Evolutionary conservation across 805 yeast genomes (phyloP), one percentile per base, ranked within the genome.

Genomic region (Metschnikowia rubicola): DNA sequence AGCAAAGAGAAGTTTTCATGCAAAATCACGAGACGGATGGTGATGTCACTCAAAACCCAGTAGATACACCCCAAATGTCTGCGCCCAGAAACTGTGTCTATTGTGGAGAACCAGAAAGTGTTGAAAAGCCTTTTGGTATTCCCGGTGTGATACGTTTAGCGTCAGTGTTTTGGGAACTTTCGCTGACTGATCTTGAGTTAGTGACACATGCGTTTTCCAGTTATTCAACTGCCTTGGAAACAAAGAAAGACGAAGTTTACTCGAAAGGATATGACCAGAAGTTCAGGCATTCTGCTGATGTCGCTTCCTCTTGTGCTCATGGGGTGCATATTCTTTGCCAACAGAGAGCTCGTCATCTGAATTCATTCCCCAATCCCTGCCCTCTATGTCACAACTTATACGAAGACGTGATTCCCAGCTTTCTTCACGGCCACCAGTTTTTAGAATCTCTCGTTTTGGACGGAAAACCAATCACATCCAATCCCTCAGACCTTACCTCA

Each of bases 91-190:
- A 47, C 21, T 62, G 65, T 47, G 62, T 62, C 10, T 52, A 56
- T 12, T 62, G 65, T 47, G 66, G 66, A 1, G 65, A 61, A 21
- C 31, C 35, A 6, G 64, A 59, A 36, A 44, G 48, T 4, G n/a
- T 38, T 10, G 65, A 71, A 12, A 77, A 77, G 31, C 50, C 78
- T 0, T 78, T 85, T 62, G 87, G 87, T 10, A 61, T 81, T n/a
- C 83, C 88, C 1, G 75, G 77, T 4, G 72, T 74, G 30, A 69
- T 73, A 11, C 67, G 74, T 2, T 64, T 65, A 13, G 66, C 83
- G 0, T 73, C 83, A 0, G 62, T 70, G 0, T 75, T 80, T 43
- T 78, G 86, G 78, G 68, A 66, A 37, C 46, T 78, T 11, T 79
- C 79, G 2, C 44, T 33, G 7, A 51, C 53, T 6, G 54, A 54